Evolutionary conservation across 2,329 filamentous ascomycete species (phyloP).

Genomic region (Cytospora piceae): DNA sequence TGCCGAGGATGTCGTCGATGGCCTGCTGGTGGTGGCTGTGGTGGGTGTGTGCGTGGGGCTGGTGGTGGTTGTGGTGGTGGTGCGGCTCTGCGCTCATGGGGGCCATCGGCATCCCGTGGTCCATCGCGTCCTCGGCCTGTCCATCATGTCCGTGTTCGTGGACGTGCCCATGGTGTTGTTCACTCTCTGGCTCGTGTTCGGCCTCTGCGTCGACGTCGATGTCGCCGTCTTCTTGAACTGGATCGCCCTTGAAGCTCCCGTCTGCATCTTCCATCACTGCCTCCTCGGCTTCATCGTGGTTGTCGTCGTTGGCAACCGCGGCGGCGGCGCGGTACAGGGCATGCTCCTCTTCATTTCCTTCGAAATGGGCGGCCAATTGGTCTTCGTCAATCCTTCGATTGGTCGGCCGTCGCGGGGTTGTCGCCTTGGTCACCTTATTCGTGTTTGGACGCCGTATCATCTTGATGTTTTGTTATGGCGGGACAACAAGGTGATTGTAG

Average conservation of each 20-base stretch:
- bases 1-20: conserved; percentile 26
- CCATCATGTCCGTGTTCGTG: conserved; percentile 14
- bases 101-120: conserved; percentile 30
- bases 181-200: conserved; percentile 8
- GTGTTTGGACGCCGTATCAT: conserved; percentile 17
- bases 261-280: conserved; percentile 21
- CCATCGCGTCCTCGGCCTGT: conserved; percentile 22
- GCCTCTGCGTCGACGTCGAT: conserved; percentile 13
- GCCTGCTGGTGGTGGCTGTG: conserved; percentile 19
- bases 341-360: conserved; percentile 19
- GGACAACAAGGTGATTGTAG: not conserved
- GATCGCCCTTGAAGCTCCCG: conserved; percentile 11
- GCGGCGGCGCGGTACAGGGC: conserved; percentile 21
- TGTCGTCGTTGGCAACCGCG: conserved; percentile 8
- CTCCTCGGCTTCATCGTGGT: conserved; percentile 15
- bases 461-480: not conserved
- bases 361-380: conserved; percentile 28
- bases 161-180: conserved; percentile 5
- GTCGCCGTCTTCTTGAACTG: conserved; percentile 5
- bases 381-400: conserved; percentile 29
- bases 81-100: conserved; percentile 28
- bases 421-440: conserved; percentile 25
- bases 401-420: conserved; percentile 16
- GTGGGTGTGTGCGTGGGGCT: not conserved
- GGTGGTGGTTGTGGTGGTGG: conserved; percentile 22